Evolutionary conservation across 352 stramenopile species (phyloP), one percentile per base, ranked within the genome.

Genomic region (Globisporangium okanoganense): DNA sequence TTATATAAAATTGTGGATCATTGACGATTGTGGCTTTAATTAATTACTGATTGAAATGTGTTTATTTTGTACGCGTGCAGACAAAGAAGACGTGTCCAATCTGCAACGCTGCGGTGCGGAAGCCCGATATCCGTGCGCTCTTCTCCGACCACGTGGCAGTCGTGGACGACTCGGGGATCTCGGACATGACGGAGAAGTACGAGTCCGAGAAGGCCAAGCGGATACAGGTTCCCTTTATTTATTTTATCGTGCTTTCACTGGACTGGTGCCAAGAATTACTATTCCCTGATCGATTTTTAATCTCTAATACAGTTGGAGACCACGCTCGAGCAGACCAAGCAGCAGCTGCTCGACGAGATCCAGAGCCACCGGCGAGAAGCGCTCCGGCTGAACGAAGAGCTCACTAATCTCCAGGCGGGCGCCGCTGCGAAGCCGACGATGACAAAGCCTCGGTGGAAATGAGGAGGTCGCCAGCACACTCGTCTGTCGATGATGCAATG

Each of bases 91-190:
- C 14, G 2, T 50, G 50, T 50, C 24, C 25, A 2, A 47, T 64
- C 58, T 92, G 82, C 67, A 87, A 71, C 55, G 41, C 70, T 0
- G 43, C 63, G 1, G 69, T 87, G 35, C 64, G 64, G 20, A 68
- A 68, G 18, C 63, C 67, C 14, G 82, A 92, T 45, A 77, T 92
- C 16, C 71, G 65, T 36, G 62, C 70, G 20, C 59, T 88, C 27
- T 92, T 87, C 56, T 85, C 76, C 3, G 72, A 92, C 68, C 77
- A 85, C 50, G 75, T 90, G 9, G 78, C 79, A 8, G 76, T 89
- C 9, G 76, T 51, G 13, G 31, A 45, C 44, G 31, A 57, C 25
- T 29, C 40, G 13, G 18, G 38, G 20, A 13, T 57, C 33, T 14
- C 35, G 41, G 25, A 50, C 16, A 75, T 85, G 66, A 74, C 64